phyloP scores from a whole-genome alignment of 768 basidiomycete genomes.

The Suillus weaverae region DNA sequence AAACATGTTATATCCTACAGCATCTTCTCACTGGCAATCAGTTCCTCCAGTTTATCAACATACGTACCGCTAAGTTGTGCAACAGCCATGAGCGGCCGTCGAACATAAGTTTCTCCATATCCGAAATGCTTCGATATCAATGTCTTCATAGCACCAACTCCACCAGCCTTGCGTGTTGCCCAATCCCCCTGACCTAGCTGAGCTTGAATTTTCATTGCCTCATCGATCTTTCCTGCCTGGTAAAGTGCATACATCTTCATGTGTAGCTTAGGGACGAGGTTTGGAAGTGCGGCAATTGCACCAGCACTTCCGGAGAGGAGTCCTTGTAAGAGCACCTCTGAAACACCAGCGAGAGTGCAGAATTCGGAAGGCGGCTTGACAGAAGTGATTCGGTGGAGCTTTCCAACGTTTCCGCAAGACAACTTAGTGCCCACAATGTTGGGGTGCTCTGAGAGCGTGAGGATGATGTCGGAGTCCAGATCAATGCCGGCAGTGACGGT shows the following conservation, averaged over 20 bases:
- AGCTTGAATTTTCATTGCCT: constrained; percentile 62
- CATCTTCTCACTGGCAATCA: constrained; percentile 47
- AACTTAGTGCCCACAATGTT: constrained; percentile 87
- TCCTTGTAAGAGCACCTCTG: constrained; percentile 66
- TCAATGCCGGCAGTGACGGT: constrained; percentile 79
- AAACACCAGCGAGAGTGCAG: constrained; percentile 74
- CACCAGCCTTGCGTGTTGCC: constrained; percentile 61
- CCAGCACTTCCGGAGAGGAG: constrained; percentile 65
- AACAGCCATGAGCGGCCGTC: constrained; percentile 50
- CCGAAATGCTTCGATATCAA: constrained; percentile 63
- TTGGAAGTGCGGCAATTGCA: constrained; percentile 63
- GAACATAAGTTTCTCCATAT: constrained; percentile 53
- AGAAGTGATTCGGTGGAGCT: constrained; percentile 72
- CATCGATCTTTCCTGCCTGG: constrained; percentile 51
- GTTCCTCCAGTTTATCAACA: constrained; percentile 41
- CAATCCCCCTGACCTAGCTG: constrained; percentile 67
- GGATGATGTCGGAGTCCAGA: constrained; percentile 78
- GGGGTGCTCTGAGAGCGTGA: constrained; percentile 67
- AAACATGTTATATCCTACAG: constrained; percentile 16
- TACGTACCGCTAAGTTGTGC: constrained; percentile 39
- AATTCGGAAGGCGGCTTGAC: constrained; percentile 54
- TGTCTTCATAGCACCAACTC: constrained; percentile 67
- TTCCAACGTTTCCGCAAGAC: constrained; percentile 84
- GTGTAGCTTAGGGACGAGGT: constrained; percentile 62
- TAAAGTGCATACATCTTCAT: constrained; percentile 47